These are phyloP conservation scores for Penicillium sp. DNA, from an alignment of 2,329 filamentous ascomycete genomes.

Conservation along the genomic window DNA sequence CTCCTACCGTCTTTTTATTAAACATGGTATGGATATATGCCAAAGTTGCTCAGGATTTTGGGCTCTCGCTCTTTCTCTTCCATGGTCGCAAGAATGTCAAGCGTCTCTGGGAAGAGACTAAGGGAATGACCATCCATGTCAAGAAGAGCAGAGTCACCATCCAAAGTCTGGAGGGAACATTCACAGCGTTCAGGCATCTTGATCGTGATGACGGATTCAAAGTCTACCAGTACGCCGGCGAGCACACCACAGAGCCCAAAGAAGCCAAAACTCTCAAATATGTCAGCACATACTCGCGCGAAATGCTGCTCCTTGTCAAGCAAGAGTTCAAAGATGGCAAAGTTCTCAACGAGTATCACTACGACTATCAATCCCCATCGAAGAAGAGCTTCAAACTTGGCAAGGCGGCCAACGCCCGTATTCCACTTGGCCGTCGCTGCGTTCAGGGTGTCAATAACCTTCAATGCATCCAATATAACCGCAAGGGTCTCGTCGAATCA, in stretches of 20 bases:
- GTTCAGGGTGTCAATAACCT: conserved; percentile 43
- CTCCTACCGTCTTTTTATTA: conserved; percentile 38
- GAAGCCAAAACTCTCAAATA: conserved; percentile 39
- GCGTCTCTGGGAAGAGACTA: conserved; percentile 45
- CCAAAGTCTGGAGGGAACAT: conserved; percentile 44
- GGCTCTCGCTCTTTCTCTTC: conserved; percentile 46
- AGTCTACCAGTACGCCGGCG: conserved; percentile 37
- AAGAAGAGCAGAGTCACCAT: conserved; percentile 46
- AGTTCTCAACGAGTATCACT: conserved; percentile 45
- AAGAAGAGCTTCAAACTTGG: conserved; percentile 26
- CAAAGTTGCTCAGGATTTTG: conserved; percentile 41
- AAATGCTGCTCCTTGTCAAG: conserved; percentile 42
- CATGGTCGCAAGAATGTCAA: conserved; percentile 46
- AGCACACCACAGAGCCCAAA: conserved; percentile 44
- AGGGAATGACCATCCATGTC: conserved; percentile 46
- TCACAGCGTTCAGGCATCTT: conserved; percentile 47
- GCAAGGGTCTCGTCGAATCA: conserved; percentile 48
- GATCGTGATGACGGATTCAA: conserved; percentile 37
- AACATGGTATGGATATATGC: conserved; percentile 47
- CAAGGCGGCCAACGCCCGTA: conserved; percentile 27
- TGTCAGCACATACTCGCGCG: conserved; percentile 46
- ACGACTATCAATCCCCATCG: conserved; percentile 38
- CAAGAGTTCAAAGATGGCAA: conserved; percentile 44
- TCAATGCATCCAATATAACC: conserved; percentile 49
- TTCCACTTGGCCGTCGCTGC: conserved; percentile 46